Evolutionary conservation across 306 rosid species (phyloP), one percentile per base, ranked within the genome.

Genomic region (Corylus avellana): DNA sequence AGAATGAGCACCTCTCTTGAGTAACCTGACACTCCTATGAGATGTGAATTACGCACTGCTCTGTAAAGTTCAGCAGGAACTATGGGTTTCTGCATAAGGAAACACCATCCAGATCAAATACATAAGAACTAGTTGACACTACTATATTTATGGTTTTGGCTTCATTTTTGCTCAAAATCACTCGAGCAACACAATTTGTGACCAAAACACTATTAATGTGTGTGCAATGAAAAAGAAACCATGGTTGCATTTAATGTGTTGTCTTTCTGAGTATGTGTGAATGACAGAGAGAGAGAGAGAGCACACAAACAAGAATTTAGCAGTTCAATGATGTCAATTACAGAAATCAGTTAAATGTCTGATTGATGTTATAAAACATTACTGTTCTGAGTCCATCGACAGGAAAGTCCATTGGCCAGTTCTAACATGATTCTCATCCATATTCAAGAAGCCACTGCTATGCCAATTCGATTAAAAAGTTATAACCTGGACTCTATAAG

Each of bases 1-100:
- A 83, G 77, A 82, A 68, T 77, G 83, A 79, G 82, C 63, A 95
- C 98, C 98, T 95, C 96, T 86, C 83, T 91, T 58, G 98, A 90
- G 92, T 89, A 90, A 83, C 98, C 98, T 37, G 98, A 93, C 89
- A 91, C 71, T 64, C 98, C 98, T 74, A 92, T 86, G 83, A 95
- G 97, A 81, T 95, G 98, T 13, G 98, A 91, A 88, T 95, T 92
- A 25, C 98, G 95, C 76, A 95, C 81, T 32, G 81, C 85, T 84
- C 98, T 83, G 84, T 95, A 95, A 47, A 95, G 80, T 37, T 92
- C 96, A 71, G 79, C 51, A 56, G 98, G 96, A 84, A 87, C 47
- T 48, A 95, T 92, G 53, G 98, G 98, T 88, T 91, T 95, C 98
- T 95, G 97, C 77, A 81, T 80, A 53, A 85, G 44, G 71, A 80